These are phyloP conservation scores for Geotrichum armillariae DNA, from an alignment of 1,139 yeast genomes.

Conservation along the genomic window DNA sequence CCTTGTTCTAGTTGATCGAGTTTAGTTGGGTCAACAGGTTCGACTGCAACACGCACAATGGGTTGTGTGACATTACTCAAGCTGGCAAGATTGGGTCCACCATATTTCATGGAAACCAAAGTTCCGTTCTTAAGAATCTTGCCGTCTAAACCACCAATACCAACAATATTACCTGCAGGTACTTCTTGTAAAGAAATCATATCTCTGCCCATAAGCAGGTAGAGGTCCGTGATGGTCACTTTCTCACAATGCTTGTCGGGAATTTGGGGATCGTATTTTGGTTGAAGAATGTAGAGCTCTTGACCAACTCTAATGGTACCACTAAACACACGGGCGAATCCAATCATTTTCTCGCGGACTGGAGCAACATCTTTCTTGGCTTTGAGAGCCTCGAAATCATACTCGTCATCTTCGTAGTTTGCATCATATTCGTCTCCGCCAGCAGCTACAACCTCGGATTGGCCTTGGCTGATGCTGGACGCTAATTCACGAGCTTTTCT, in stretches of 20 bases:
- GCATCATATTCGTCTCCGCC: constrained; percentile 26
- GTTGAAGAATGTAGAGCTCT: constrained; percentile 72
- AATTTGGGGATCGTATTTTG: constrained; percentile 74
- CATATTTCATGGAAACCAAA: constrained; percentile 47
- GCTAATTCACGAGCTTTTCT: constrained; percentile 60
- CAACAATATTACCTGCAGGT: constrained; percentile 95
- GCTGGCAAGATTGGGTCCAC: constrained; percentile 73
- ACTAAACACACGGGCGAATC: constrained; percentile 85
- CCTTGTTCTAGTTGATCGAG: constrained; percentile 78
- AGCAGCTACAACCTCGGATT: constrained; percentile 40
- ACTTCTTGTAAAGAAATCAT: constrained; percentile 73
- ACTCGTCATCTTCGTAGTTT: constrained; percentile 26
- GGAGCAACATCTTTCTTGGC: constrained; percentile 34
- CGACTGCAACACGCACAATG: constrained; percentile 90
- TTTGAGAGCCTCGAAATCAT: constrained; percentile 25
- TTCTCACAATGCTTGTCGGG: constrained; percentile 60
- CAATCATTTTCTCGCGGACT: constrained; percentile 54
- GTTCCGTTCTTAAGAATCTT: constrained; percentile 87
- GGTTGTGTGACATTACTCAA: constrained; percentile 70
- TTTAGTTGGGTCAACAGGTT: constrained; percentile 84
- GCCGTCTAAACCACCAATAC: constrained; percentile 88
- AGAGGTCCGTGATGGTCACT: constrained; percentile 64
- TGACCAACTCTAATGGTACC: constrained; percentile 81
- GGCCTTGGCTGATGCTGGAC: constrained; percentile 58
- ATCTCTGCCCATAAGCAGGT: constrained; percentile 90